Base-by-base conservation (phyloP, 2,329 filamentous ascomycete species). In the Lachnellula cervina region DNA sequence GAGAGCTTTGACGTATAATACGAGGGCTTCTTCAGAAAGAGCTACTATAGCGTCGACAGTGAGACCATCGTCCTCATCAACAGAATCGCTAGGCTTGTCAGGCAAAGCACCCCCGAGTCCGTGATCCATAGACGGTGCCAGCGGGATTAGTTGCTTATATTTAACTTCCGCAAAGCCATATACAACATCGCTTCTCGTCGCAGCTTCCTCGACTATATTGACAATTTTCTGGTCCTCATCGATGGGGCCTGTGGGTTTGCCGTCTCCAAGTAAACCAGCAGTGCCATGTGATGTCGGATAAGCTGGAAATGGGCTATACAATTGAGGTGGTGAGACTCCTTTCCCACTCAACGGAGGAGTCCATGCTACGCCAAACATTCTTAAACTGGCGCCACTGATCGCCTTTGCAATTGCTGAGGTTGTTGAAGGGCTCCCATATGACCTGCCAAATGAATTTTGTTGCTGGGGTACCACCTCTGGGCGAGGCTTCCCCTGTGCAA, bases 81-180 rank as follows among this genome's bases (percentile, higher is more conserved):
- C 74, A 4, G 71, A 70, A 19, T 84, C 81, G 11, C 73, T 71
- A 60, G 78, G 68, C 66, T 80, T 77, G 4, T 87, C 83, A 8
- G 75, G 68, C 4, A 75, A 74, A n/a, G 80, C 71, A 14, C 86
- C 84, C 6, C 87, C 86, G 4, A 90, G 78, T 5, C 83, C 84
- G 62, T 88, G 84, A 49, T 89, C 84, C 62, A 81, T 82, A 0
- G 89, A 93, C 1, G 93, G 94, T 1, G 90, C 85, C 45, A 94
- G 76, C 3, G 94, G 94, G 49, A 97, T 83, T n/a, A 99, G 80
- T 72, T 99, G 94, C 72, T 95, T 94, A 73, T 95, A 97, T 73
- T 99, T 99, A 68, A 99, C 93, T 73, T 99, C 93, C 5, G 94
- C 94, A 72, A 99, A 97, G 3, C 93, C 92, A 70, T 92, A 99